Base-by-base conservation (phyloP, 345 rosid genomes). In the Excoecaria agallocha region DNA sequence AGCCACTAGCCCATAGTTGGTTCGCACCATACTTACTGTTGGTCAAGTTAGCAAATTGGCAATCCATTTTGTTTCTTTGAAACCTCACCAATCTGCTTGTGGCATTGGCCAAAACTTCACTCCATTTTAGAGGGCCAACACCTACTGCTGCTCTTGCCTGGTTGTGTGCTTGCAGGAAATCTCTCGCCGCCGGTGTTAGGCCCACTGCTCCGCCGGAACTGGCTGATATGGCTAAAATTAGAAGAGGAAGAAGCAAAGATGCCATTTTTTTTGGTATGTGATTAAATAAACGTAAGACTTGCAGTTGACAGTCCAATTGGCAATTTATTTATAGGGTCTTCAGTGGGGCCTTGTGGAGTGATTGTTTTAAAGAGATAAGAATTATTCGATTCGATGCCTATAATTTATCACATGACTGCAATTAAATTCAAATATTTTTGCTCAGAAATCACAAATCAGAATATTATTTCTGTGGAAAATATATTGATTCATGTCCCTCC, bases 161-260 rank as follows among this genome's bases (percentile, higher is more conserved):
- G 87, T 91, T 90, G 85, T 91, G 98, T 6, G 89, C 81, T 4
- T 84, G 85, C 41, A 88, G 81, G 82, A 82, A 91, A 69, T 88
- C 92, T 56, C 68, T 79, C 45, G 87, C 87, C 6, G 82, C 76
- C 0, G 66, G 58, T 45, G 88, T 75, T 43, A 76, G 71, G 72
- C 58, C 12, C 65, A 46, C 74, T 52, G 76, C 3, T 37, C 30
- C 43, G 55, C 12, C 54, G 41, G 68, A 69, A 66, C 25, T 55
- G 7, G 76, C 6, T 35, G 61, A 69, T 1, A 74, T 45, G 38
- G 82, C 77, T 43, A 81, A 71, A 62, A 70, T 41, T 39, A 79
- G 81, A 39, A 87, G 70, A n/a, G 85, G 73, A 30, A 81, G 75
- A 25, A 81, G 74, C 73, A 84, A 64, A 37, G 13, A 38, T 52